Evolutionary conservation across 2,329 filamentous ascomycete genomes (phyloP), one percentile per base, ranked within the genome.

Genomic region (Chaetomium sp.): DNA sequence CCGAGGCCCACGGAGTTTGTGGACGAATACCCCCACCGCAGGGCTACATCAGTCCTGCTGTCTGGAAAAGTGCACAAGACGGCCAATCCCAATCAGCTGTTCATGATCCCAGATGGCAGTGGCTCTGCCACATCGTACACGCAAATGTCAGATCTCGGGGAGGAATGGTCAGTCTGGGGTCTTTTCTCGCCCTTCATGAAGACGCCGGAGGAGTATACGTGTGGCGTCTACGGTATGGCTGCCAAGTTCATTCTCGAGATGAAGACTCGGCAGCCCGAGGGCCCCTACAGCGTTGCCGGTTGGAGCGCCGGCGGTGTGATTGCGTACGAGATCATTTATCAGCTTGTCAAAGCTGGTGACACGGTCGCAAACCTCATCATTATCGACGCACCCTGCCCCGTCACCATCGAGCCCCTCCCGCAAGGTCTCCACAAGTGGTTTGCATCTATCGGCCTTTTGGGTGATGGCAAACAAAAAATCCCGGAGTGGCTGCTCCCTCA

Each of bases 271-370:
- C 86, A 90, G 69, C 82, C 86, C 3, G 65, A 74, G 27, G 87
- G 87, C 0, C 84, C 85, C 0, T 89, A 88, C 69, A 77, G 79
- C 50, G 70, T 90, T 1, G 80, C 82, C 12, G 88, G 88, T 32
- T 91, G 87, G 87, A 88, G 82, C n/a, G 87, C 86, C 1, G 88
- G 87, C 33, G 87, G 87, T 38, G 85, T 89, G 48, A 84, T 85
- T 57, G 85, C 86, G 43, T 89, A 81, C 64, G 83, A 87, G 62
- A 82, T 84, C 8, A 79, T 82, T 12, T 78, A 79, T 53, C 80
- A 85, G 59, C 75, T 88, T 12, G 76, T 76, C 56, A 76, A 77
- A 59, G 76, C 75, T 3, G 79, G 80, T 12, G 80, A 87, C 45
- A 66, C 66, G 14, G 82, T 87, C 4, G 78, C 81, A 5, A 73